A percentile compares a stretch with the other conserved stretches of the same genome.
phyloP scores from a whole-genome alignment of 495 filamentous ascomycete genomes.

The Lepraria neglecta region DNA sequence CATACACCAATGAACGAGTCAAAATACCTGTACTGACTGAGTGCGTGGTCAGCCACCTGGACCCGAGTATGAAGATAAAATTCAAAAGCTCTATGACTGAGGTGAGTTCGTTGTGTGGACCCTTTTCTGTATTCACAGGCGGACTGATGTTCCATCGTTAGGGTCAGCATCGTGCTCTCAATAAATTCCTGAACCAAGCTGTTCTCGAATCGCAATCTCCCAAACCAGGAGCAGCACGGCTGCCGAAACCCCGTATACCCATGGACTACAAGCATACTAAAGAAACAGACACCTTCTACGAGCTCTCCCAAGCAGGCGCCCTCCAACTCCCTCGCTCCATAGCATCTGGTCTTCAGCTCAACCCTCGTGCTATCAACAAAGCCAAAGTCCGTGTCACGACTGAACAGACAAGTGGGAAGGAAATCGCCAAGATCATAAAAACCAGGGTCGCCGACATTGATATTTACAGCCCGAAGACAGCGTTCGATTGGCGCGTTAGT shows the following conservation, averaged over 20 bases:
- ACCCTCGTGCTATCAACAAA: constrained; percentile 46
- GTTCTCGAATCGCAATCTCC: constrained; percentile 48
- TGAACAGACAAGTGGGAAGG: constrained; percentile 63
- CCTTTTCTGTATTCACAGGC: no score
- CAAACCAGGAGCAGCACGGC: constrained; percentile 40
- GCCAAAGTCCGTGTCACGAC: constrained; percentile 70
- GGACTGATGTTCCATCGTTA: constrained; percentile 28
- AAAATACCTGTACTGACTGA: constrained; percentile 58
- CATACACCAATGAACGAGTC: constrained; percentile 59
- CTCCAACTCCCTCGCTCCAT: constrained; percentile 48
- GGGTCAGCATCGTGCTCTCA: constrained; percentile 71
- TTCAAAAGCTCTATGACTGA: constrained; percentile 85
- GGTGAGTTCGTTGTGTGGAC: constrained; percentile 44
- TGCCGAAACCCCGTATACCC: constrained; percentile 49
- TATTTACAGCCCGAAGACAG: constrained; percentile 62
- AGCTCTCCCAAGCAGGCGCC: constrained; percentile 53
- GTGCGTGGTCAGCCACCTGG: constrained; percentile 52
- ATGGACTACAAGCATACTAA: constrained; percentile 74
- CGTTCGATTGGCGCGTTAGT: constrained; percentile 81
- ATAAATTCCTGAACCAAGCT: constrained; percentile 69
- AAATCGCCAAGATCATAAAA: constrained; percentile 84
- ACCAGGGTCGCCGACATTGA: constrained; percentile 76
- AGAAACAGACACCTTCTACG: constrained; percentile 76
- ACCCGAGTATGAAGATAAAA: constrained; percentile 41
- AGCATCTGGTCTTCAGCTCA: constrained; percentile 49